Evolutionary conservation across 306 rosid genomes (phyloP).

Genomic region (Astragalus membranaceus): DNA sequence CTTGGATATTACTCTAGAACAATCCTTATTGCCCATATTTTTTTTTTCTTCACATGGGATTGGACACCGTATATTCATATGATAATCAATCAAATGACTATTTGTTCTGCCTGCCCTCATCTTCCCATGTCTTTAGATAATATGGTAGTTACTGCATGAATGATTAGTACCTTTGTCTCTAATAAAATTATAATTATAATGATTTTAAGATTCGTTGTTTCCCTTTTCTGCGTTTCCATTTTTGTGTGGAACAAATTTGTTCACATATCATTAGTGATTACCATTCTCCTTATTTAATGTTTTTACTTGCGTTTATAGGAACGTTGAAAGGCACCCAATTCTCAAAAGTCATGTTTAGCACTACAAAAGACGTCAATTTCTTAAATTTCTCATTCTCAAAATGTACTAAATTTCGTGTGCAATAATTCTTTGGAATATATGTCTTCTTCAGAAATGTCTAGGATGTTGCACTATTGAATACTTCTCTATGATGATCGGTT

Average conservation of each 20-base stretch:
- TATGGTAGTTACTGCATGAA: conserved; percentile 1
- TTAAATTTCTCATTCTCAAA: no score
- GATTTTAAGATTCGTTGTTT: background rate
- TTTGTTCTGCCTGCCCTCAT: conserved; percentile 13
- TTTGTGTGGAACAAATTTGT: background rate
- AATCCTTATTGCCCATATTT: conserved; percentile 21
- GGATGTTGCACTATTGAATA: no score
- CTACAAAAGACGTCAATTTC: no score
- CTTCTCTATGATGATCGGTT: no score
- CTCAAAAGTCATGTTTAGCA: background rate
- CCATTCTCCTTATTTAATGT: no score
- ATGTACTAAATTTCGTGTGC: background rate
- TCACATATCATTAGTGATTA: background rate
- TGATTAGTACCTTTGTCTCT: background rate
- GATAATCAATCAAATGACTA: conserved; percentile 29
- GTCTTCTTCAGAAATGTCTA: no score
- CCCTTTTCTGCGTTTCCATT: background rate
- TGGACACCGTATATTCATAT: conserved; percentile 28
- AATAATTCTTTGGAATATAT: background rate
- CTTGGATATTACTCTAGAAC: conserved; percentile 23
- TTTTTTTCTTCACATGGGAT: conserved; percentile 25
- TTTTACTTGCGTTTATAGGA: no score
- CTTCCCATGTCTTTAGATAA: background rate
- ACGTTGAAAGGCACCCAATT: background rate
- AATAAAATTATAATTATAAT: background rate